Conservation (phyloP, 2,329 filamentous ascomycete genomes). For the Ascosphaera aggregata region DNA sequence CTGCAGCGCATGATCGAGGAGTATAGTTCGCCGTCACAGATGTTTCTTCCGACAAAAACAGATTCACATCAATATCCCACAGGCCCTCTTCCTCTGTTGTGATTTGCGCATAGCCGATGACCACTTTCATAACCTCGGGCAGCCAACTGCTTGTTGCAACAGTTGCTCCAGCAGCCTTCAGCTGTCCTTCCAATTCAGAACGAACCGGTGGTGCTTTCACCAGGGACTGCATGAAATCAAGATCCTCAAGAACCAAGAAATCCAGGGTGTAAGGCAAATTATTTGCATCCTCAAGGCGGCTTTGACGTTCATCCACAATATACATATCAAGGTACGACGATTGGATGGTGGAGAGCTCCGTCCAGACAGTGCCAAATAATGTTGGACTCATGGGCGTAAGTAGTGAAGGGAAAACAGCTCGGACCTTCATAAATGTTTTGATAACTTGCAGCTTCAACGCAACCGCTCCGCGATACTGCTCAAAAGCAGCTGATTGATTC, state of each 20-base stretch:
- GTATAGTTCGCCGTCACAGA: slow-evolving; percentile 94
- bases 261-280: slow-evolving; percentile 86
- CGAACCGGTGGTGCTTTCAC: slow-evolving; percentile 73
- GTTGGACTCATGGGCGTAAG: slow-evolving; percentile 60
- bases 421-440: slow-evolving; percentile 75
- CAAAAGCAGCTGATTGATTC: slow-evolving; percentile 29
- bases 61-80: slow-evolving; percentile 91
- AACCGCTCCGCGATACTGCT: slow-evolving; percentile 57
- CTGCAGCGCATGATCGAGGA: slow-evolving; percentile 73
- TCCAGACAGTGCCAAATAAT: slow-evolving; percentile 75
- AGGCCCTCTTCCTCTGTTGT: slow-evolving; percentile 79
- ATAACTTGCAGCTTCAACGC: slow-evolving; percentile 84
- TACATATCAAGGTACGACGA: slow-evolving; percentile 59
- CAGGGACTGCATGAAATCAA: slow-evolving; percentile 85
- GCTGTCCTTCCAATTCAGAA: slow-evolving; percentile 63
- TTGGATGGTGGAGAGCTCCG: slow-evolving; percentile 55
- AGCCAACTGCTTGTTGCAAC: slow-evolving; percentile 55
- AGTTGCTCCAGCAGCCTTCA: slow-evolving; percentile 34
- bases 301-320: slow-evolving; percentile 64
- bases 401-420: slow-evolving; percentile 57
- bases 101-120: slow-evolving; percentile 70
- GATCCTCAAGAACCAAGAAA: slow-evolving; percentile 76
- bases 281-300: slow-evolving; percentile 72
- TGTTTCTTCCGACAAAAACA: slow-evolving; percentile 87
- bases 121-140: slow-evolving; percentile 64